Evolutionary conservation across 495 filamentous ascomycete species (phyloP).

Genomic region (Hypoxylon subgilvum): DNA sequence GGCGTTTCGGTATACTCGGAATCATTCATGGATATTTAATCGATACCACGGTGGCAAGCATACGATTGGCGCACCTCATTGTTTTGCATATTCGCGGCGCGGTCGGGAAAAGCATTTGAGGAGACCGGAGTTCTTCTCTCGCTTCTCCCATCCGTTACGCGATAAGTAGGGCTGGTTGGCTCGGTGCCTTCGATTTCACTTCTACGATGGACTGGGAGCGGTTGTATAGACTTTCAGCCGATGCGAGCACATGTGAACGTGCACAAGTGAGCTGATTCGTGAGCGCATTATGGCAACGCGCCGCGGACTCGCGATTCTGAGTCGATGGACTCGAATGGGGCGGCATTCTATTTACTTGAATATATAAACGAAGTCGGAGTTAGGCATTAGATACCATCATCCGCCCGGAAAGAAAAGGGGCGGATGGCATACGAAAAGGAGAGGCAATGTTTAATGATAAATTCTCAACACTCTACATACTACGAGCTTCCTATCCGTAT

Average conservation of each 20-base stretch:
- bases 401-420: slow-evolving; percentile 34
- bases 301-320: slow-evolving; percentile 12
- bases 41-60: slow-evolving; percentile 45
- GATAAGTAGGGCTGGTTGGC: neutral
- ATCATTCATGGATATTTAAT: slow-evolving; percentile 32
- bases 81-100: slow-evolving; percentile 35
- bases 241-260: slow-evolving; percentile 23
- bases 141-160: slow-evolving; percentile 9
- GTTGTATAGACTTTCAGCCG: slow-evolving; percentile 19
- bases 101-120: slow-evolving; percentile 33
- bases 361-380: slow-evolving; percentile 31
- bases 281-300: slow-evolving; percentile 24
- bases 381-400: slow-evolving; percentile 43
- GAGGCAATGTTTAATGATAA: slow-evolving; percentile 38
- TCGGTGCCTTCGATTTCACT: slow-evolving; percentile 10
- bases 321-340: slow-evolving; percentile 7
- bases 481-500: neutral
- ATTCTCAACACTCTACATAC: neutral
- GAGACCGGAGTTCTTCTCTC: slow-evolving; percentile 29
- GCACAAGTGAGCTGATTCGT: slow-evolving; percentile 21
- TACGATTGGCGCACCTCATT: slow-evolving; percentile 40
- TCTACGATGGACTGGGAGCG: slow-evolving; percentile 12
- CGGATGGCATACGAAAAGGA: slow-evolving; percentile 42
- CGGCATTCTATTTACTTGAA: slow-evolving; percentile 29
- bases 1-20: slow-evolving; percentile 36